Evolutionary conservation across 2,329 filamentous ascomycete genomes (phyloP), one percentile per base, ranked within the genome.

Genomic region (Aureobasidium pullulans): DNA sequence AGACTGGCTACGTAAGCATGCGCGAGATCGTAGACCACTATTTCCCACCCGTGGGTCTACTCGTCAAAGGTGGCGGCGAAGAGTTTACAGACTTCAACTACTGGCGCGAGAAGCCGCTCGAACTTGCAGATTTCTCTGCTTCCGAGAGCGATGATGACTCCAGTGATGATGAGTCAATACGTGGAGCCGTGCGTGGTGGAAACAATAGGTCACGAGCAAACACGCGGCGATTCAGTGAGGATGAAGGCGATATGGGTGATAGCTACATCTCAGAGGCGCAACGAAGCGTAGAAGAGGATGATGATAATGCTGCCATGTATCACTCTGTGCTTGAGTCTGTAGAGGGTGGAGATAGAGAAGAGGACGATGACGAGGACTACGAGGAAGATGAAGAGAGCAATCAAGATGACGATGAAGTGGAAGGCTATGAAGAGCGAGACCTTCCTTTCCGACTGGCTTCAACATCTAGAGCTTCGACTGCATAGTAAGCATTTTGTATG

Each of bases 51-150:
- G 87, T 96, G 11, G 90, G 87, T 63, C 86, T 92, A 29, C 80
- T 99, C 32, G 86, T 96, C 16, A 90, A 89, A 67, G 88, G 89
- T 46, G 93, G 92, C 19, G 93, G 92, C 11, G 94, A 97, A 71
- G 88, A 96, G 60, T 99, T 89, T 69, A 99, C 94, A 0, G 94
- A 99, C 71, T 99, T 99, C 74, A 93, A 86, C 60, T 99, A 96
- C 75, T 99, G 94, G 94, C 83, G 95, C 63, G 88, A 96, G 63
- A 81, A 82, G 49, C 90, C 91, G 2, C 80, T 93, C 15, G 90
- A 96, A 53, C 75, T 96, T 29, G 89, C 91, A 43, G 89, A 96
- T 57, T 97, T 97, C 66, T 91, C 89, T 0, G 88, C 88, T 56
- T 95, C 88, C 46, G 92, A 94, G 62, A 85, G 80, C 34, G 81